phyloP scores from a whole-genome alignment of 1,139 yeast genomes.

The Saccharomyces hybrid region DNA sequence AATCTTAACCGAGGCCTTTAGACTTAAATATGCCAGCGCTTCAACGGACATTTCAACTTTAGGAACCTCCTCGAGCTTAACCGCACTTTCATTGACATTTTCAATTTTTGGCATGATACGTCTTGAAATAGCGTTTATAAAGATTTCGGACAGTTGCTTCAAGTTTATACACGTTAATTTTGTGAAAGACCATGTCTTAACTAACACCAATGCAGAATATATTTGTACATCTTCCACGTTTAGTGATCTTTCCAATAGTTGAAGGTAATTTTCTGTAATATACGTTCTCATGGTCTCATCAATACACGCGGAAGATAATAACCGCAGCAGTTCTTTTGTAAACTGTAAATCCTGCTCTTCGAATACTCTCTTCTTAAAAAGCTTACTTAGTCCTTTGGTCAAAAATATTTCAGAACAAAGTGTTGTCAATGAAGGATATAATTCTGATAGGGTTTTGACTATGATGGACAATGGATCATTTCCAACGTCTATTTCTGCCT shows the following conservation, averaged over 20 bases:
- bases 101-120: background rate
- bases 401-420: conserved; percentile 25
- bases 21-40: conserved; percentile 30
- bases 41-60: conserved; percentile 22
- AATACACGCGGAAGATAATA: conserved; percentile 28
- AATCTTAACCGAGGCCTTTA: conserved; percentile 23
- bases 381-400: conserved; percentile 20
- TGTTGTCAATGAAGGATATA: conserved; percentile 26
- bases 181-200: conserved; percentile 31
- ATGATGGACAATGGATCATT: too few species aligned
- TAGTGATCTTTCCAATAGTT: conserved; percentile 19
- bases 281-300: conserved; percentile 27
- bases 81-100: background rate
- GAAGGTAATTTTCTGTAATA: conserved; percentile 25
- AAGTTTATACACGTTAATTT: conserved; percentile 23
- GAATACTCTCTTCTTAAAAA: conserved; percentile 16
- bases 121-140: conserved; percentile 10
- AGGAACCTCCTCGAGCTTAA: conserved; percentile 5
- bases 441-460: conserved; percentile 16
- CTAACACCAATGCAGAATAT: conserved; percentile 23
- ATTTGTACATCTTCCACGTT: conserved; percentile 14
- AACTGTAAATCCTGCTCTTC: conserved; percentile 14
- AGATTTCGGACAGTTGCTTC: conserved; percentile 16
- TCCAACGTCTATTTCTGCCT: too few species aligned
- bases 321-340: conserved; percentile 13